These are phyloP conservation scores for Nepenthes mirabilis DNA, from an alignment of 148 eudicot species.

Conservation along the genomic window DNA sequence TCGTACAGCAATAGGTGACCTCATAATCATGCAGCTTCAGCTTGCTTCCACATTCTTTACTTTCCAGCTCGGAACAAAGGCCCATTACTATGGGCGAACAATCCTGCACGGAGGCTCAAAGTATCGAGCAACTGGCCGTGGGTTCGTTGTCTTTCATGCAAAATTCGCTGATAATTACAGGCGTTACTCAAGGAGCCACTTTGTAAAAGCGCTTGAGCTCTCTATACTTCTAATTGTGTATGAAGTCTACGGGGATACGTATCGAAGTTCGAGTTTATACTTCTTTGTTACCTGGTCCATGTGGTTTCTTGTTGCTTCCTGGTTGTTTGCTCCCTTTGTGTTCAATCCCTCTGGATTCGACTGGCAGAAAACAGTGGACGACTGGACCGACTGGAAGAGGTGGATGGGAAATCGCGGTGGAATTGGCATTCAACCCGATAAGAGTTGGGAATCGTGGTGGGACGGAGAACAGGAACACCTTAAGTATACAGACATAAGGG, in stretches of 20 bases:
- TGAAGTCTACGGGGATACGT: constrained; percentile 67
- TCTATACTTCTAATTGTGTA: constrained; percentile 62
- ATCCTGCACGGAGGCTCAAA: constrained; percentile 94
- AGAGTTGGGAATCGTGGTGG: constrained; percentile 99
- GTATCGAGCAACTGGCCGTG: constrained; percentile 97
- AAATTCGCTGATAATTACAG: constrained; percentile 94
- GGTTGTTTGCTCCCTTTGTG: constrained; percentile 95
- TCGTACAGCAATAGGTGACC: constrained; percentile 87
- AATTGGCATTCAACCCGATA: constrained; percentile 68
- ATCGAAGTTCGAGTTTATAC: constrained; percentile 65
- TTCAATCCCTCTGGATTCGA: constrained; percentile 98
- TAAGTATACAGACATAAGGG: constrained; percentile 70
- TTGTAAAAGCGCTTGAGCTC: constrained; percentile 85
- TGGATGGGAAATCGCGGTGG: constrained; percentile 99
- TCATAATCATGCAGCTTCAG: constrained; percentile 91
- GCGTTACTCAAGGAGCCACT: constrained; percentile 86
- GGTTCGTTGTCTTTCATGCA: constrained; percentile 95
- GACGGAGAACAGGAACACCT: constrained; percentile 88
- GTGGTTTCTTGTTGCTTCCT: constrained; percentile 94
- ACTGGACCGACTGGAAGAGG: constrained; percentile 96
- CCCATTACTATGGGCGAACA: constrained; percentile 87
- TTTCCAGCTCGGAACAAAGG: constrained; percentile 97
- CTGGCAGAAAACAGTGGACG: constrained; percentile 99
- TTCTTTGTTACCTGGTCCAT: constrained; percentile 81
- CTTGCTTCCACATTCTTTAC: constrained; percentile 94